Evolutionary conservation across 148 eudicot genomes (phyloP), one percentile per base, ranked within the genome.

Genomic region (Rhododendron ferrugineum): DNA sequence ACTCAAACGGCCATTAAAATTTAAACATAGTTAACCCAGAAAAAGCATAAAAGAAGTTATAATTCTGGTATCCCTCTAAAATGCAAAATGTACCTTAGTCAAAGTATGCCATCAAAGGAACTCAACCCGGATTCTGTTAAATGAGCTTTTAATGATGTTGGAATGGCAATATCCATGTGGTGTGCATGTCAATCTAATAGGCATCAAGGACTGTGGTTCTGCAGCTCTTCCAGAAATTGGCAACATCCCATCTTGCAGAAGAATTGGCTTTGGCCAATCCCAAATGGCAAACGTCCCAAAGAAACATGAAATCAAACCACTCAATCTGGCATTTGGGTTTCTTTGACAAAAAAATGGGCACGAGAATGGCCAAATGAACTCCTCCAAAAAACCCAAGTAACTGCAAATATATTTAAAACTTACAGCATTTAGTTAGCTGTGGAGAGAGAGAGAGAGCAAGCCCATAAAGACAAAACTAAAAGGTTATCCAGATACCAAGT

Each of bases 251-350:
- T 89, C 92, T 78, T 84, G 84, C 82, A 91, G 47, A 64, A 79
- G 73, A 32, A 92, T 92, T 46, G 96, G 94, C 20, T 84, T 86
- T 26, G 92, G 92, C 94, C 96, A 92, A 60, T 88, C 85, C 96
- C 96, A 93, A 77, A 52, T 81, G 54, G 91, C 90, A 87, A 90
- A 93, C 22, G 90, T 90, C 76, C 68, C 49, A 74, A 92, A 92
- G 86, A 93, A 93, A 26, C 60, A 86, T 14, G 80, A 82, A 77
- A 92, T 62, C 78, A 90, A 83, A 46, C 58, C 84, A 82, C 79
- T 86, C 87, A 93, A 89, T 62, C 88, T 85, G 70, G 90, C 91
- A 80, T 87, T 89, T 87, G 91, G 92, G 74, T 86, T 83, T 88
- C 86, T 88, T 88, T 85, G 89, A 82, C 92, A 92, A 75, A 92